These are phyloP conservation scores for Sideroxylon spinosum DNA, from an alignment of 179 eudicot species.

Conservation along the genomic window DNA sequence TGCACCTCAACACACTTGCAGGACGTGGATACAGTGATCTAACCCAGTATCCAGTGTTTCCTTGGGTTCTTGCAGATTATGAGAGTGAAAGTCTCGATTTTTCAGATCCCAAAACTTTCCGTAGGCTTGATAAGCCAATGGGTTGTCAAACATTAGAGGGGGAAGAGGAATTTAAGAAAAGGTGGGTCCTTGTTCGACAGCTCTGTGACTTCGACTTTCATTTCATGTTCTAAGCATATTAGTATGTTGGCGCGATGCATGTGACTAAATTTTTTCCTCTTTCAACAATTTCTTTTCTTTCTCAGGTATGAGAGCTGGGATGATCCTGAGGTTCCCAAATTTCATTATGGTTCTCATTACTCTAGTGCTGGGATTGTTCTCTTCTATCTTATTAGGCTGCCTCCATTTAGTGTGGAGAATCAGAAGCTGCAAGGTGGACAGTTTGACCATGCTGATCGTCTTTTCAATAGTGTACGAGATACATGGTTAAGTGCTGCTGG, in stretches of 20 bases:
- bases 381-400: constrained; percentile 90
- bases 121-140: constrained; percentile 93
- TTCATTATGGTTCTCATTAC: constrained; percentile 99
- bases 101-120: constrained; percentile 70
- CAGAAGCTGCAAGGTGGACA: constrained; percentile 99
- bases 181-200: constrained; percentile 41
- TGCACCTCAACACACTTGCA: constrained; percentile 98
- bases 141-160: constrained; percentile 96
- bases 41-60: constrained; percentile 98
- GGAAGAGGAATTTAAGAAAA: constrained; percentile 86
- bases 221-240: background rate
- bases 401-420: constrained; percentile 89
- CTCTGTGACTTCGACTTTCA: background rate
- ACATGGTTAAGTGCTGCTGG: constrained; percentile 99
- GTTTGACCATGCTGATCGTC: constrained; percentile 99
- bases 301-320: constrained; percentile 97
- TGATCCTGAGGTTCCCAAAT: constrained; percentile 98
- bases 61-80: constrained; percentile 98
- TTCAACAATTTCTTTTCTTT: constrained; percentile 7
- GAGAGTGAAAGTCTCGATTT: constrained; percentile 87
- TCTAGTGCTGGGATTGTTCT: constrained; percentile 99
- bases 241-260: background rate
- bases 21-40: constrained; percentile 99
- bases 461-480: constrained; percentile 79
- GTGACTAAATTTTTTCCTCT: background rate